Base-by-base conservation (phyloP, 495 filamentous ascomycete genomes). In the Xylaria cubensis region DNA sequence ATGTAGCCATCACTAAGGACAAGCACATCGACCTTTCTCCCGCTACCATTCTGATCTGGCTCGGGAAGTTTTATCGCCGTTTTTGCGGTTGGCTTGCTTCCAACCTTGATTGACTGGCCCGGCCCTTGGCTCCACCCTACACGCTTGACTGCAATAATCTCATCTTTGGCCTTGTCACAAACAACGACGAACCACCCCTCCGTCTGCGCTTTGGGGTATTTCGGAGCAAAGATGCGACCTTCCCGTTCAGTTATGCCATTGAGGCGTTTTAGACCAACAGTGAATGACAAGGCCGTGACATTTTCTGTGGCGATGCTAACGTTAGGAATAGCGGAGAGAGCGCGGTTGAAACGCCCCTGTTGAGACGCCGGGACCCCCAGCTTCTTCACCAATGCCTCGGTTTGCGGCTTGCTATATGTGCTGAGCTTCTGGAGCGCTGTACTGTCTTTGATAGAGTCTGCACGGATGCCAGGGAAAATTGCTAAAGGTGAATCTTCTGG, bases 161-260 rank as follows among this genome's bases (percentile, higher is more conserved):
- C 94, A 72, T 95, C 94, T 10, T 78, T 83, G 13, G 79, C 80
- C 1, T 86, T 80, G 72, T 94, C 89, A 4, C 88, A 87, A 0
- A 97, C 86, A 50, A 98, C 71, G 8, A 95, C 87, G 79, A 98
- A 98, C 88, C 90, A 98, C 1, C 97, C 95, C 80, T 99, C 96
- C 0, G 92, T 94, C 79, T 99, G 96, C 29, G 94, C 90, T 81
- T 99, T 99, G 0, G 96, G 97, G 82, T 96, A 98, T 4, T 87
- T 86, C 10, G 96, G 95, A 0, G 96, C 93, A 73, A 90, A 97
- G 72, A 97, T 91, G 44, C 90, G 86, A 74, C 86, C 91, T 24
- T 92, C 91, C 19, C 85, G 80, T 73, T 89, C 87, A 0, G 80
- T 82, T 42, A 90, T 78, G 19, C 85, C 73, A 81, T 98, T 98